Percentiles rank a stretch among this genome's conserved stretches.
Conservation (phyloP, 2,329 filamentous ascomycete species). For the Aspergillus floridensis region DNA sequence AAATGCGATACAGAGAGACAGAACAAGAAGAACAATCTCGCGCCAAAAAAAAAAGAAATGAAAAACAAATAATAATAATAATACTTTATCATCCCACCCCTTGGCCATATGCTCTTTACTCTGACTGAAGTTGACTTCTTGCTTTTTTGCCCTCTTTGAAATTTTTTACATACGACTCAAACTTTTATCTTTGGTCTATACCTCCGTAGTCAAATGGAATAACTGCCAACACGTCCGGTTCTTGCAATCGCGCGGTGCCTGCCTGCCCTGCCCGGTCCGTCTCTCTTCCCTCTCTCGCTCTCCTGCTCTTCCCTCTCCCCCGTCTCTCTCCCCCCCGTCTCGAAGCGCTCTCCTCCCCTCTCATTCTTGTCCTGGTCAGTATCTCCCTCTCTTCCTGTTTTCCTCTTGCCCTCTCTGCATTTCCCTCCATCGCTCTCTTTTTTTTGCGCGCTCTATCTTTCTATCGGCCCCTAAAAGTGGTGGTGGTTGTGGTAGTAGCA, state of each 20-base stretch:
- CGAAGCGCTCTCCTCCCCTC: conserved; percentile 2
- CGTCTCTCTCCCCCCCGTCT: not conserved
- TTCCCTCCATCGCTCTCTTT: conserved; percentile 13
- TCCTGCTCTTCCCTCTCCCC: not conserved
- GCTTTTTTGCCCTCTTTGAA: no score
- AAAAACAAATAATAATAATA: not conserved
- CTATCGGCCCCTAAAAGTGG: conserved; percentile 20
- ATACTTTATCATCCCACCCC: not conserved
- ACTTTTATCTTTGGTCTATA: no score
- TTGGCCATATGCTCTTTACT: no score
- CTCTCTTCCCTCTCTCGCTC: conserved; percentile 5
- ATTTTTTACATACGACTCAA: no score
- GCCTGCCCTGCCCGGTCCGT: not conserved
- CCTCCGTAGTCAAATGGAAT: not conserved
- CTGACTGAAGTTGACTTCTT: not conserved
- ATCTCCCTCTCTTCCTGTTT: conserved; percentile 1
- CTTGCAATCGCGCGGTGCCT: not conserved
- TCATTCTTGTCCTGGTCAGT: not conserved
- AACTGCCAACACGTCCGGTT: not conserved
- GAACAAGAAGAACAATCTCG: not conserved
- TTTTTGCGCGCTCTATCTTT: conserved; percentile 23
- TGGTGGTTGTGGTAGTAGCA: not conserved
- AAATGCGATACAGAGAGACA: not conserved
- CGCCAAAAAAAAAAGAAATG: not conserved
- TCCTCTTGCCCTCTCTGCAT: not conserved